A percentile compares a stretch with the other conserved stretches of the same genome.
Evolutionary conservation across 2,329 filamentous ascomycete genomes (phyloP).

Genomic region (Chaetomium strumarium): DNA sequence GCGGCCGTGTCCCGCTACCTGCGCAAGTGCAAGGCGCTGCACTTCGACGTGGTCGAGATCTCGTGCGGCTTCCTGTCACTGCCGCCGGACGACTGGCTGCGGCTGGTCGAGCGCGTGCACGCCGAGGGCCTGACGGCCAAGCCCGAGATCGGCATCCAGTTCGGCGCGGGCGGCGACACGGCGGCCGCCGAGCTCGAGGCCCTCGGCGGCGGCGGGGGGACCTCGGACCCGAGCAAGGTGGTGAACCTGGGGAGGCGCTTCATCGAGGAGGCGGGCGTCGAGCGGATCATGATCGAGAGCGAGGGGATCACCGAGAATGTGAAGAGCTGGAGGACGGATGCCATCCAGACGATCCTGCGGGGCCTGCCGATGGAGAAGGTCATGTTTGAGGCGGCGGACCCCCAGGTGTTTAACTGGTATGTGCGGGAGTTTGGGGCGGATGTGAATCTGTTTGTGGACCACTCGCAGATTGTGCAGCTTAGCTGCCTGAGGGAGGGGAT

Average conservation of each 20-base stretch:
- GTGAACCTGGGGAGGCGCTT: conserved; percentile 45
- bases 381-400: conserved; percentile 54
- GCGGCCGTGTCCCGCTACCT: conserved; percentile 47
- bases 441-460: conserved; percentile 52
- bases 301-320: conserved; percentile 55
- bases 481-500: conserved; percentile 46
- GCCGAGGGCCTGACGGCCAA: conserved; percentile 45
- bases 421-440: conserved; percentile 51
- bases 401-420: conserved; percentile 51
- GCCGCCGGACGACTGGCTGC: conserved; percentile 48
- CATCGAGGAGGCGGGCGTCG: conserved; percentile 45
- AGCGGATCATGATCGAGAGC: conserved; percentile 54
- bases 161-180: conserved; percentile 51
- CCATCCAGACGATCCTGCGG: conserved; percentile 46
- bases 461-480: conserved; percentile 52
- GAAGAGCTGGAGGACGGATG: conserved; percentile 47
- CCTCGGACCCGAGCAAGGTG: conserved; percentile 43
- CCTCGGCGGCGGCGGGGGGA: conserved; percentile 38
- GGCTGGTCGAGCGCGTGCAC: conserved; percentile 42
- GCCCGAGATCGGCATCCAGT: conserved; percentile 51
- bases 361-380: conserved; percentile 46
- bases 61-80: conserved; percentile 49
- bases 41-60: conserved; percentile 50
- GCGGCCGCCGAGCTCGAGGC: conserved; percentile 39
- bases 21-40: conserved; percentile 44